A percentile compares a stretch with the other conserved stretches of the same genome.
These are phyloP conservation scores for Lepidium sativum DNA, from an alignment of 345 rosid species.

Conservation along the genomic window DNA sequence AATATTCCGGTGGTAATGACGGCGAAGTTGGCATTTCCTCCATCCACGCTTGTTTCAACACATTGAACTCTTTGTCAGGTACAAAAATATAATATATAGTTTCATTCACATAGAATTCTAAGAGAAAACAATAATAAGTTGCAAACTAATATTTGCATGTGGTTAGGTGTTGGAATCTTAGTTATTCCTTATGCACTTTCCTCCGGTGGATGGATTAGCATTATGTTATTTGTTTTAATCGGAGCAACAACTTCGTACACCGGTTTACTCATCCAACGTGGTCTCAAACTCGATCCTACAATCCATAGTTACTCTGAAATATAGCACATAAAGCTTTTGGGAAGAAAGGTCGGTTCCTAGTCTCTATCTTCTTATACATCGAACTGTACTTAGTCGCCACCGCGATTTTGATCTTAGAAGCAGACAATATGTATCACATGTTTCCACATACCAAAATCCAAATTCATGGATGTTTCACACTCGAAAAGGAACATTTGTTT, in stretches of 20 bases:
- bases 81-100: not conserved
- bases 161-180: slow-evolving; percentile 6
- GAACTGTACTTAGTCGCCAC: not conserved
- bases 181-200: slow-evolving; percentile 4
- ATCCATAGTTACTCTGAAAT: not conserved
- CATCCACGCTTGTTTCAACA: slow-evolving; percentile 2
- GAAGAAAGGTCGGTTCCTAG: not conserved
- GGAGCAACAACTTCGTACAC: not conserved
- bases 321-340: not conserved
- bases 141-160: not conserved
- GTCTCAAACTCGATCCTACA: not conserved
- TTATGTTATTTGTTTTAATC: not conserved
- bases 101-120: too few species aligned
- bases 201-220: not conserved
- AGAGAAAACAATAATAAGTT: too few species aligned
- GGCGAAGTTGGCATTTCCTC: not conserved
- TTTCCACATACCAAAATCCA: not conserved
- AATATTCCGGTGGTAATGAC: not conserved
- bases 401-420: not conserved
- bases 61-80: not conserved
- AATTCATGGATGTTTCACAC: not conserved
- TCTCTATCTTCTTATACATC: not conserved
- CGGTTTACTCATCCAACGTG: not conserved
- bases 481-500: not conserved
- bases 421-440: slow-evolving; percentile 2